Conservation (phyloP, 2,329 filamentous ascomycete genomes). For the Fusarium austroafricanum region DNA sequence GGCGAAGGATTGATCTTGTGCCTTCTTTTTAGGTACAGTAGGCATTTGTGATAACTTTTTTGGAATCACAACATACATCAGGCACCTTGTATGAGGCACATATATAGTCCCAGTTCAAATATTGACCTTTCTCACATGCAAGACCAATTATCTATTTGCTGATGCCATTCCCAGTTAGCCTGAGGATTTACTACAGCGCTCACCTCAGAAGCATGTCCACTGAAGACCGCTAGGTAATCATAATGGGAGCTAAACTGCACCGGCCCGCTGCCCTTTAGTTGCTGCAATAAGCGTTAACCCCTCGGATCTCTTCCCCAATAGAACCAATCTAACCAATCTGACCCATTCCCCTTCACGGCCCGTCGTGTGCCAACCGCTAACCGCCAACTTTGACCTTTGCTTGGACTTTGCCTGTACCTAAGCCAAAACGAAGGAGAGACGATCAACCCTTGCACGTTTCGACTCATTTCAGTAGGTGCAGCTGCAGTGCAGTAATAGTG, state of each 20-base stretch:
- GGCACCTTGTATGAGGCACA: too few species aligned
- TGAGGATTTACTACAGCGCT: slow-evolving; percentile 13
- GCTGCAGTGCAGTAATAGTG: not conserved
- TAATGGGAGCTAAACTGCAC: slow-evolving; percentile 1
- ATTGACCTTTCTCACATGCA: not conserved
- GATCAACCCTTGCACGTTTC: slow-evolving; percentile 33
- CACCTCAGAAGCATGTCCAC: not conserved
- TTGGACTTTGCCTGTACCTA: slow-evolving; percentile 9
- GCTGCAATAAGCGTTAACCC: slow-evolving; percentile 18
- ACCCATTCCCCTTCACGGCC: slow-evolving; percentile 7
- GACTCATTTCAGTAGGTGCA: slow-evolving; percentile 8
- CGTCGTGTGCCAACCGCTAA: slow-evolving; percentile 20
- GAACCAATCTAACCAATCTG: slow-evolving; percentile 11
- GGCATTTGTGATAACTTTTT: not conserved
- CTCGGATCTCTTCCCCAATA: slow-evolving; percentile 11
- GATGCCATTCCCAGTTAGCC: not conserved
- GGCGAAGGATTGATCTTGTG: not conserved
- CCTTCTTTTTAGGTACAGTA: not conserved
- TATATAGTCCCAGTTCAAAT: not conserved
- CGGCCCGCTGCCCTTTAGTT: slow-evolving; percentile 28
- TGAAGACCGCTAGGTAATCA: slow-evolving; percentile 4
- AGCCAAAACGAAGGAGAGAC: slow-evolving; percentile 27
- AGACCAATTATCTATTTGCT: not conserved
- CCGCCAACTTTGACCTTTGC: slow-evolving; percentile 6
- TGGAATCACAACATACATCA: too few species aligned